Base-by-base conservation (phyloP, 2,329 filamentous ascomycete species). In the Hypoxylon sp. region DNA sequence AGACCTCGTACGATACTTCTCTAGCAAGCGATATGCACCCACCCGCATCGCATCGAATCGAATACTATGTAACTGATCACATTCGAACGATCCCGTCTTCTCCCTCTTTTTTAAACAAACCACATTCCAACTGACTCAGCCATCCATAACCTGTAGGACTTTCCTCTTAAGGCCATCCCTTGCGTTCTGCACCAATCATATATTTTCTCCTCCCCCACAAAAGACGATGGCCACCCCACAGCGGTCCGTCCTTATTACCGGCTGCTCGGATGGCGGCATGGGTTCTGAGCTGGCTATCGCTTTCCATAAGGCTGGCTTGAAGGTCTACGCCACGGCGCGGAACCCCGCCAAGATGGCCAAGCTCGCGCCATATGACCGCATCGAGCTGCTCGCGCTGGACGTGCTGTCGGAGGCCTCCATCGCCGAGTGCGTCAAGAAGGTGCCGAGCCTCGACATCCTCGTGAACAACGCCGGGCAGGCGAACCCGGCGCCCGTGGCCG, bases 261-360 rank as follows among this genome's bases (percentile, higher is more conserved):
- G 72, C 53, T 76, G 77, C 70, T 77, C 74, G 1, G 75, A 73
- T 15, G 78, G 77, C 37, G 76, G 80, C n/a, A 73, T 81, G 10
- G 81, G 81, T 6, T 68, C 71, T 1, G 79, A 76, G 0, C 72
- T 82, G 1, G 78, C 76, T 0, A 56, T 71, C 2, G 74, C 71
- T 13, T 79, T 82, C 64, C 73, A 76, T 43, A 63, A 75, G 24
- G 60, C 65, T 5, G 77, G 76, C 8, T 73, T 72, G 17, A 72
- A 76, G 30, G 79, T 83, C 57, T 79, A 77, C 65, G 81, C 78
- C 1, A 80, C 80, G 0, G 74, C 77, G 4, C 78, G 80, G 13
- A 71, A 77, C 47, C 61, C 67, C 2, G 64, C 71, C 11, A 80
- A 79, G 57, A 73, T 77, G 67, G 53, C 44, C 11, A 32, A 61